Evolutionary conservation across 2,329 filamentous ascomycete species (phyloP).

Genomic region (Fusarium neocosmosporiellum): DNA sequence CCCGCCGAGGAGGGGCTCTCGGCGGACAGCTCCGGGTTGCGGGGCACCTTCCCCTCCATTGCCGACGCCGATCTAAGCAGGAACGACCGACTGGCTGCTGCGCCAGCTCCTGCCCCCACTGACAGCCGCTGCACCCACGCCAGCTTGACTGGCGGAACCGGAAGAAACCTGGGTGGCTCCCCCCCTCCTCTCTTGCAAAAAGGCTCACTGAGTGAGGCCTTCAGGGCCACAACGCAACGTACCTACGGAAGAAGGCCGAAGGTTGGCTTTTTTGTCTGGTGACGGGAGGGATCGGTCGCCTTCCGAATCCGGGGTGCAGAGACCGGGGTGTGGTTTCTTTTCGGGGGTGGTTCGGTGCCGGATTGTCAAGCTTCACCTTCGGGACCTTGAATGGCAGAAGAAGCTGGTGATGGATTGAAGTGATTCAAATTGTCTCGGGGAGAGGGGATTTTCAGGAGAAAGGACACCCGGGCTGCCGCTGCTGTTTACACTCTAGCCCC

Average conservation of each 20-base stretch:
- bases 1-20: conserved; percentile 45
- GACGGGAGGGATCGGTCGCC: conserved; percentile 23
- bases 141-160: conserved; percentile 36
- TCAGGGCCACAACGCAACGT: not conserved
- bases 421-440: conserved; percentile 31
- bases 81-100: conserved; percentile 32
- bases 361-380: not conserved
- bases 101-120: conserved; percentile 28
- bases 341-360: conserved; percentile 21
- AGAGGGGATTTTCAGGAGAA: conserved; percentile 11
- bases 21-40: conserved; percentile 44
- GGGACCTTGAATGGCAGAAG: not conserved
- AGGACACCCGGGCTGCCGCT: not conserved
- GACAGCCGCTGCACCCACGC: conserved; percentile 36
- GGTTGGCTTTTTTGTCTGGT: not conserved
- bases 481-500: conserved; percentile 28
- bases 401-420: conserved; percentile 23
- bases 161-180: conserved; percentile 10
- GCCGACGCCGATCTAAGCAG: conserved; percentile 42
- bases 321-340: conserved; percentile 14
- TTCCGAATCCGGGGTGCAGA: conserved; percentile 33
- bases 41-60: conserved; percentile 44
- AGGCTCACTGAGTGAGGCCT: not conserved
- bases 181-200: not conserved
- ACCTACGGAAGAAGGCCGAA: conserved; percentile 37